A percentile compares a stretch with the other conserved stretches of the same genome.
phyloP scores from a whole-genome alignment of 108 stramenopile species.

The Seminavis robusta region DNA sequence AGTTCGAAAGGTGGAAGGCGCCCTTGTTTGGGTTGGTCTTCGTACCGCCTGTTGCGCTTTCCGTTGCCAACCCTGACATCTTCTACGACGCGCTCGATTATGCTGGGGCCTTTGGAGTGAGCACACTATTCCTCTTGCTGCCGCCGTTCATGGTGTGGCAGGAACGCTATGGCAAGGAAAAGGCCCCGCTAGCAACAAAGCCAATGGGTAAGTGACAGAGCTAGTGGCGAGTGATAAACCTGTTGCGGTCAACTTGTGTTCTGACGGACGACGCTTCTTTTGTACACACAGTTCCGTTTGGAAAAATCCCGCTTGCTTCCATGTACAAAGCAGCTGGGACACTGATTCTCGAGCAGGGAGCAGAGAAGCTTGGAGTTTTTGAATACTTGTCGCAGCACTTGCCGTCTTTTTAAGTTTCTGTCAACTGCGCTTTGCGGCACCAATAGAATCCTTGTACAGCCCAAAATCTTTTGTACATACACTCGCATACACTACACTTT shows the following conservation, averaged over 20 bases:
- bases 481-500: too few relatives aligned
- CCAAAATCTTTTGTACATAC: too few relatives aligned
- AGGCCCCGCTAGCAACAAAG: slow-evolving; percentile 27
- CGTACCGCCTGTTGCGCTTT: slow-evolving; percentile 43
- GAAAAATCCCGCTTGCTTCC: slow-evolving; percentile 60
- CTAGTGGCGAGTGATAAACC: background rate
- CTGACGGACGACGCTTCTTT: slow-evolving; percentile 4
- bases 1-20: slow-evolving; percentile 56
- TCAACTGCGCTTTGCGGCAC: slow-evolving; percentile 4
- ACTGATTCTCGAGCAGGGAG: slow-evolving; percentile 70
- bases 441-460: background rate
- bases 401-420: slow-evolving; percentile 1
- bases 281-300: slow-evolving; percentile 78
- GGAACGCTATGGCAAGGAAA: slow-evolving; percentile 62
- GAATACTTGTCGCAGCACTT: slow-evolving; percentile 43
- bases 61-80: slow-evolving; percentile 42
- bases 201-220: slow-evolving; percentile 27
- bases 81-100: slow-evolving; percentile 64
- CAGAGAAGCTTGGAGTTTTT: slow-evolving; percentile 74
- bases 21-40: slow-evolving; percentile 54
- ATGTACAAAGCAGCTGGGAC: slow-evolving; percentile 78
- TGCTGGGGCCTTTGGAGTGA: slow-evolving; percentile 72
- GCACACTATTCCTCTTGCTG: slow-evolving; percentile 62
- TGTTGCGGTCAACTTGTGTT: too few relatives aligned
- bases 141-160: slow-evolving; percentile 79